These are phyloP conservation scores for Conticribra weissflogii DNA, from an alignment of 108 stramenopile species.

Conservation along the genomic window DNA sequence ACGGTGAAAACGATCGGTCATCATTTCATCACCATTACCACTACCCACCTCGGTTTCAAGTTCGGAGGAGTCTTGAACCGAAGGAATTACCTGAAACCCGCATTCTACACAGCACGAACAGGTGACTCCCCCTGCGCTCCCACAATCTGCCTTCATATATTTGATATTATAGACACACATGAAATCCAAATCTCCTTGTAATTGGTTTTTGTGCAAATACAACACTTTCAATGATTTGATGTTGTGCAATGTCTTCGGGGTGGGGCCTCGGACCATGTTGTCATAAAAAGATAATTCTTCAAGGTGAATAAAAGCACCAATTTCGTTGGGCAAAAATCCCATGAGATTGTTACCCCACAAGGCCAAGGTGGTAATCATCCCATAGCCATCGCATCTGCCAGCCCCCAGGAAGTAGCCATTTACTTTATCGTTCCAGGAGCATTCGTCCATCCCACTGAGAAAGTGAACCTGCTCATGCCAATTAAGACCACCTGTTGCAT, in stretches of 20 bases:
- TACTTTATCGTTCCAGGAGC: constrained; percentile 34
- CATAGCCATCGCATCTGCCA: constrained; percentile 31
- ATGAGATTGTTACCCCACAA: constrained; percentile 45
- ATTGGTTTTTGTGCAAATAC: constrained; percentile 45
- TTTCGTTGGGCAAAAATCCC: constrained; percentile 39
- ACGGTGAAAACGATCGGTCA: not conserved
- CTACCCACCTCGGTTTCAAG: not conserved
- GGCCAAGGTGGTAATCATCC: constrained; percentile 33
- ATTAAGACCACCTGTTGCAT: constrained; percentile 37
- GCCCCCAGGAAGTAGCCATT: constrained; percentile 38
- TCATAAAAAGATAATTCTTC: constrained; percentile 43
- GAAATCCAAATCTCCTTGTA: constrained; percentile 35
- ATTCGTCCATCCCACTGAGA: constrained; percentile 40
- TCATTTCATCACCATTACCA: too few relatives aligned
- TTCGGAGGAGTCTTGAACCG: not conserved
- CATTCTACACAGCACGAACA: constrained; percentile 37
- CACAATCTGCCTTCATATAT: constrained; percentile 45
- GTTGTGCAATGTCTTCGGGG: constrained; percentile 31
- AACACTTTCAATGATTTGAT: constrained; percentile 17
- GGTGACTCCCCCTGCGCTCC: constrained; percentile 25
- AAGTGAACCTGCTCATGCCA: constrained; percentile 34
- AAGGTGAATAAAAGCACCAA: constrained; percentile 33
- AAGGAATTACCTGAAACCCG: constrained; percentile 23
- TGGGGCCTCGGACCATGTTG: constrained; percentile 34
- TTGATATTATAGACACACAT: constrained; percentile 24